These are phyloP conservation scores for Aspergillus pseudoviridinutans DNA, from an alignment of 2,329 filamentous ascomycete species.

Conservation along the genomic window DNA sequence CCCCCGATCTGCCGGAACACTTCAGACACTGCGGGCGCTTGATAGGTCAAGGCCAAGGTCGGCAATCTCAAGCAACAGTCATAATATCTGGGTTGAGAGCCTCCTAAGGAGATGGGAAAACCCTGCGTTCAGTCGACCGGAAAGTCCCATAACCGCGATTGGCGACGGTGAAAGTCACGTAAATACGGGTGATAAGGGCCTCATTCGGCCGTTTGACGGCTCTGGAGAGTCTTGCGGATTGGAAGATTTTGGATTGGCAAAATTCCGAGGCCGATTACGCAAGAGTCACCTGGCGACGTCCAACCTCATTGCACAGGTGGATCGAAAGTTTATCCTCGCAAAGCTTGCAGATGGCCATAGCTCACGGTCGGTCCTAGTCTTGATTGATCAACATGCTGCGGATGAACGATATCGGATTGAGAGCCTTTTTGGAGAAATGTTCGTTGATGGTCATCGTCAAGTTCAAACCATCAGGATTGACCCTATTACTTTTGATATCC, in stretches of 20 bases:
- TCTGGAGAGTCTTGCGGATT: constrained; percentile 19
- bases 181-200: constrained; percentile 8
- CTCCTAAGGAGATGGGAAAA: constrained; percentile 68
- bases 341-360: constrained; percentile 43
- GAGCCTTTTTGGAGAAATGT: constrained; percentile 59
- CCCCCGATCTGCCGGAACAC: constrained; percentile 15
- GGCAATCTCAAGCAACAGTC: constrained; percentile 6
- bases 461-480: constrained; percentile 25
- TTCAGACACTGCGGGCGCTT: constrained; percentile 5
- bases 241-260: constrained; percentile 21
- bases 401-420: constrained; percentile 86
- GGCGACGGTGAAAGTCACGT: constrained; percentile 18
- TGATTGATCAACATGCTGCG: constrained; percentile 92
- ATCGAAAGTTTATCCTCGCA: constrained; percentile 81
- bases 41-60: constrained; percentile 15
- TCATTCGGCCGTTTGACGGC: constrained; percentile 15
- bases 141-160: constrained; percentile 42
- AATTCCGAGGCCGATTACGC: constrained; percentile 49
- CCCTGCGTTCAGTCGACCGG: constrained; percentile 62
- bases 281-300: constrained; percentile 58
- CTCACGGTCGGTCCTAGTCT: constrained; percentile 51
- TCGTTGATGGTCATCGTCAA: constrained; percentile 6
- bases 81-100: constrained; percentile 55
- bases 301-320: constrained; percentile 74
- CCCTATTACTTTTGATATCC: constrained; percentile 63